Base-by-base conservation (phyloP, 805 yeast genomes). In the Vanderwaltozyma yarrowii region DNA sequence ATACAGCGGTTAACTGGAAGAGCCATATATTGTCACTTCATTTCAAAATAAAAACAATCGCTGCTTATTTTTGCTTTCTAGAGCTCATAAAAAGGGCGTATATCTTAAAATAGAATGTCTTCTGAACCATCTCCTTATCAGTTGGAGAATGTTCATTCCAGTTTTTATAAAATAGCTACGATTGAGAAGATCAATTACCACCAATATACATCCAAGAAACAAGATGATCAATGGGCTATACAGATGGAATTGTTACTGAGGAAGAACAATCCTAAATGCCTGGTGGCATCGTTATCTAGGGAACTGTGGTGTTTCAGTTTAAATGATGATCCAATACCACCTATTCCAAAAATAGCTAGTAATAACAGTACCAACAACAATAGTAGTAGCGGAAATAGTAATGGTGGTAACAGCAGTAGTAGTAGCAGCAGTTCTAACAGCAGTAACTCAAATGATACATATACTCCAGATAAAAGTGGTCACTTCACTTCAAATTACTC, bases 241-340 rank as follows among this genome's bases (percentile, higher is more conserved):
- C 67, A 66, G 35, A 66, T 66, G 31, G 73, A 69, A 42, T 45
- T 67, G 1, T 45, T 52, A 12, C 37, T 67, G 28, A 44, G 72
- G 38, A 57, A 58, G 35, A 45, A 54, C 11, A 47, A 64, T 32
- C 58, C 66, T 7, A 56, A 54, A 29, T 58, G 55, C 5, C 45
- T 69, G 15, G 69, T 65, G 0, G 61, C 65, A 9, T 49, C 65
- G 2, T 55, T 64, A 25, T 56, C 67, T 8, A 62, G 63, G 40
- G 71, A 67, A 30, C 50, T 69, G 7, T 68, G 71, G 71, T 56
- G 67, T 9, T 67, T 67, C 38, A 61, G 67, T 29, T 44, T 63
- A 8, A 60, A 66, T 33, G 66, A 64, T 38, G 60, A 56, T 15
- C 66, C 67, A 1, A 36, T 50, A 4, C 69, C 71, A 4, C 44